Evolutionary conservation across 2,329 filamentous ascomycete genomes (phyloP).

Genomic region (Orbilia blumenaviensis): DNA sequence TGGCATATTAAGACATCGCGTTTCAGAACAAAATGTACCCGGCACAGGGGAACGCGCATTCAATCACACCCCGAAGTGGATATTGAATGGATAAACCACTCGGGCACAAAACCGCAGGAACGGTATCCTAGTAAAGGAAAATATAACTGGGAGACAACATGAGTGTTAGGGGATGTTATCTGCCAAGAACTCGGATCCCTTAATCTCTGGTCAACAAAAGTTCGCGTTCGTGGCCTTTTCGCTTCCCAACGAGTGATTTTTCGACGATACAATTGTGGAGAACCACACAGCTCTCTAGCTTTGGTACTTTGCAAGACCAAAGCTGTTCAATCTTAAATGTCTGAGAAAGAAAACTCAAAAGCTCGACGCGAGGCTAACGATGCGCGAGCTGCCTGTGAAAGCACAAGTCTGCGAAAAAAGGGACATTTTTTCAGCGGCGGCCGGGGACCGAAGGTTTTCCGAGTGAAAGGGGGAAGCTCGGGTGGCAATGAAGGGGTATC

Average conservation of each 20-base stretch:
- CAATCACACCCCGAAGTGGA: constrained; percentile 28
- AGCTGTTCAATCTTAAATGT: constrained; percentile 42
- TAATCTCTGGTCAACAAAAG: constrained; percentile 42
- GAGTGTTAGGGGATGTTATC: constrained; percentile 17
- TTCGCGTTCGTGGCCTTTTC: constrained; percentile 33
- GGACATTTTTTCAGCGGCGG: constrained; percentile 19
- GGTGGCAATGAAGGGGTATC: constrained; percentile 36
- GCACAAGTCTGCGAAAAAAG: constrained; percentile 22
- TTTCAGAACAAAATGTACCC: constrained; percentile 52
- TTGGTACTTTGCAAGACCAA: constrained; percentile 1
- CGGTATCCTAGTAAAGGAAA: constrained; percentile 16
- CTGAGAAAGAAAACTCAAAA: constrained; percentile 39
- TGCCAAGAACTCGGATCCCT: constrained; percentile 34
- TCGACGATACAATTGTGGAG: constrained; percentile 7
- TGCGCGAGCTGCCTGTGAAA: constrained; percentile 37
- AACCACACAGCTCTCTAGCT: constrained; percentile 10
- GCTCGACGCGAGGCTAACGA: constrained; percentile 22
- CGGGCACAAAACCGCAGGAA: constrained; percentile 35
- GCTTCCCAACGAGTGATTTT: constrained; percentile 47
- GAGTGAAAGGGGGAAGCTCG: constrained; percentile 47
- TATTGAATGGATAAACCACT: constrained; percentile 32
- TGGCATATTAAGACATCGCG: constrained; percentile 46
- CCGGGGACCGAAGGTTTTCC: constrained; percentile 43
- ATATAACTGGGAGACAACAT: not conserved
- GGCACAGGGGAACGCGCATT: constrained; percentile 26